A percentile compares a stretch with the other conserved stretches of the same genome.
Evolutionary conservation across 331 rosid species (phyloP).

Genomic region (Pyracantha coccinea): DNA sequence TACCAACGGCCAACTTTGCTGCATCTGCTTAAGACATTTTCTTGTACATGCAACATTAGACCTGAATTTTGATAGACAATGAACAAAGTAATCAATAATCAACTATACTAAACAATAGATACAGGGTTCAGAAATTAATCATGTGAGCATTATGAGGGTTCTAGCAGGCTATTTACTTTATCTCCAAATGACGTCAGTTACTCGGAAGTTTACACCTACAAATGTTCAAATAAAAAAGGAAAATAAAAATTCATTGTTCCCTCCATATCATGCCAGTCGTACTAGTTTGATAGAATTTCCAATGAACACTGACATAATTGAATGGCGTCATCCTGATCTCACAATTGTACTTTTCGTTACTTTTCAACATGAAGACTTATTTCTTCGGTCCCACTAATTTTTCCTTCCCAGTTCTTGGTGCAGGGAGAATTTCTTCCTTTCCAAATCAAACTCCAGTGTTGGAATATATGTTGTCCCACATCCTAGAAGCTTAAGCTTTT

Average conservation of each 20-base stretch:
- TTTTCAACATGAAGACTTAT: background rate
- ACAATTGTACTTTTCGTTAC: background rate
- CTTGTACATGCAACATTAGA: constrained; percentile 33
- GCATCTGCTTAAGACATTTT: constrained; percentile 49
- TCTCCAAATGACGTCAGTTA: background rate
- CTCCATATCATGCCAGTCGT: background rate
- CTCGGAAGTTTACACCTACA: background rate
- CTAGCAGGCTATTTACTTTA: background rate
- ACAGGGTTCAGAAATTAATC: background rate
- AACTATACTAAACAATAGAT: background rate
- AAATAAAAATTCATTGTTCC: background rate
- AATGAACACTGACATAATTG: background rate
- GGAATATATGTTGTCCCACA: background rate
- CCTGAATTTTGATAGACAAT: constrained; percentile 35
- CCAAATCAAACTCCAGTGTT: background rate
- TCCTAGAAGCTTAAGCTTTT: background rate
- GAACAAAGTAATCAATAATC: constrained; percentile 6
- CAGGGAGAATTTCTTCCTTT: background rate
- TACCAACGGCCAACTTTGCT: constrained; percentile 58
- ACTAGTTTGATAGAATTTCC: background rate
- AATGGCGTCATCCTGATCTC: background rate
- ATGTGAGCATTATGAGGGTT: background rate
- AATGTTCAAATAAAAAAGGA: background rate
- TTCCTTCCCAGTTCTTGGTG: background rate
- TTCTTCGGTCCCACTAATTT: background rate